Evolutionary conservation across 2,329 filamentous ascomycete genomes (phyloP).

Genomic region (Colletotrichum zoysiae): DNA sequence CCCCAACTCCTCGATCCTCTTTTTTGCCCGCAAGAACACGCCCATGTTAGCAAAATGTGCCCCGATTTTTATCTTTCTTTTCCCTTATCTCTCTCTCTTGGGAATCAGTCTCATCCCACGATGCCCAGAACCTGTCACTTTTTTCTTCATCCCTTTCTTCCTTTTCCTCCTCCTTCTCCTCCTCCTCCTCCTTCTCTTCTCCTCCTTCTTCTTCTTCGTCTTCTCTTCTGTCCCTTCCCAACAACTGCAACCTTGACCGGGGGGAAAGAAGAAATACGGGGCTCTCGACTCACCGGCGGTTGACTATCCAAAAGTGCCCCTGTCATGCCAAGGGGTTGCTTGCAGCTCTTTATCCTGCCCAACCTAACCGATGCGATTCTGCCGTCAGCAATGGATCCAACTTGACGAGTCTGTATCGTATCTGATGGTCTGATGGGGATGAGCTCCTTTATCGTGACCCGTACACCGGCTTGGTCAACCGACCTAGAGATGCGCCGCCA

Average conservation of each 20-base stretch:
- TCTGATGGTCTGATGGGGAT: constrained; percentile 4
- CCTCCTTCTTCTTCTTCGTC: too few species aligned
- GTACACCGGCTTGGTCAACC: constrained; percentile 4
- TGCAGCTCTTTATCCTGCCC: constrained; percentile 41
- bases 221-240: neutral
- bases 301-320: constrained; percentile 46
- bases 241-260: neutral
- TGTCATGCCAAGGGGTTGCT: constrained; percentile 48
- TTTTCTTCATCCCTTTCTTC: too few species aligned
- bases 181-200: neutral
- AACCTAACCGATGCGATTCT: constrained; percentile 42
- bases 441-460: constrained; percentile 16
- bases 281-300: constrained; percentile 29
- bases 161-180: neutral
- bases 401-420: constrained; percentile 2
- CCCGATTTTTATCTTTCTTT: constrained; percentile 10
- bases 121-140: too few species aligned
- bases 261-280: neutral
- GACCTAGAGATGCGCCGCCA: constrained; percentile 22
- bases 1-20: constrained; percentile 41
- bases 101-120: neutral
- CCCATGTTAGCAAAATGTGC: constrained; percentile 27
- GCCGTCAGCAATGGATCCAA: constrained; percentile 44
- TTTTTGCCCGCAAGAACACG: constrained; percentile 18
- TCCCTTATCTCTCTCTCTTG: neutral